phyloP scores from a whole-genome alignment of 2,329 filamentous ascomycete species.

The Dissoconium aciculare region DNA sequence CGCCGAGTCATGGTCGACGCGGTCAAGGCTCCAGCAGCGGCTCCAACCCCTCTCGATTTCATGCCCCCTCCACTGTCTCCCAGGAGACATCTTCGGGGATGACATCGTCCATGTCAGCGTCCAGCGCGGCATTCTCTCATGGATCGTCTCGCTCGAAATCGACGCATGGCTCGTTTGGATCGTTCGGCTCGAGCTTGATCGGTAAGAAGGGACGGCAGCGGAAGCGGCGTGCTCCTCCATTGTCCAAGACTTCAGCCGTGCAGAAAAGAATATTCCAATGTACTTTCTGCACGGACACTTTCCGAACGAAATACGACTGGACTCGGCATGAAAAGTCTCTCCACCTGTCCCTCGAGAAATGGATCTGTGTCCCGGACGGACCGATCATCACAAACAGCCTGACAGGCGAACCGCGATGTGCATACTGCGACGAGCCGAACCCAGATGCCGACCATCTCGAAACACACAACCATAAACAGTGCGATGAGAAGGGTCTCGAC shows the following conservation, averaged over 20 bases:
- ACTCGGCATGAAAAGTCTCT: conserved; percentile 50
- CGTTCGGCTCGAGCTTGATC: conserved; percentile 31
- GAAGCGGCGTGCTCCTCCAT: conserved; percentile 26
- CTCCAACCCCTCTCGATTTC: conserved; percentile 35
- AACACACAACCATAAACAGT: conserved; percentile 45
- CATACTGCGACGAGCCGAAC: conserved; percentile 42
- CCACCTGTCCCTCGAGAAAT: conserved; percentile 52
- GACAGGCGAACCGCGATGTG: conserved; percentile 43
- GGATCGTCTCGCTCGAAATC: conserved; percentile 43
- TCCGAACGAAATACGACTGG: conserved; percentile 45
- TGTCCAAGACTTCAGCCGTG: conserved; percentile 10
- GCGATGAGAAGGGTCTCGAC: conserved; percentile 49
- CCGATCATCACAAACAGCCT: conserved; percentile 41
- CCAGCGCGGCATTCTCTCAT: conserved; percentile 40
- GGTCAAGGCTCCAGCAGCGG: conserved; percentile 30
- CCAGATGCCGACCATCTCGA: conserved; percentile 43
- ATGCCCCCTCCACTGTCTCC: conserved; percentile 38
- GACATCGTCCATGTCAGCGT: conserved; percentile 17
- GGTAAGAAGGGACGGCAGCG: conserved; percentile 44
- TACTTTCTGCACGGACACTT: conserved; percentile 43
- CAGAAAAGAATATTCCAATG: conserved; percentile 39
- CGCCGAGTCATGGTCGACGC: conserved; percentile 26
- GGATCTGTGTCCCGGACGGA: conserved; percentile 45
- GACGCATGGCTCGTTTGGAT: conserved; percentile 39
- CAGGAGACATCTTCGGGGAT: conserved; percentile 20